phyloP scores from a whole-genome alignment of 352 stramenopile species.

The Thraustotheca clavata region DNA sequence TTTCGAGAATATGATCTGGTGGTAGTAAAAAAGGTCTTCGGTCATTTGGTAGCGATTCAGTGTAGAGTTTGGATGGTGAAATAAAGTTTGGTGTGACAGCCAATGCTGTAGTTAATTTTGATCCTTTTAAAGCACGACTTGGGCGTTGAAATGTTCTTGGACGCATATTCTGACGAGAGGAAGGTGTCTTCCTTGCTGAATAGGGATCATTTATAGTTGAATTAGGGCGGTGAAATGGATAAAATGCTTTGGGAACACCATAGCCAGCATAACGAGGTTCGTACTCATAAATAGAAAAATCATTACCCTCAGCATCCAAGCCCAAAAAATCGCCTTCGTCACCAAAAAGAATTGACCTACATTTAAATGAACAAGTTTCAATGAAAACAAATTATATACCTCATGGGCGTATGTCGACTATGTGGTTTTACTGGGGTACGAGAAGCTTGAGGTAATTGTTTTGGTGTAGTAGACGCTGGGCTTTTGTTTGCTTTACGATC shows the following conservation, averaged over 20 bases:
- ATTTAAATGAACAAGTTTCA: not conserved
- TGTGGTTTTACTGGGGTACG: not conserved
- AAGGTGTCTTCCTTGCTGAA: not conserved
- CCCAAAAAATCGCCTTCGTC: conserved; percentile 14
- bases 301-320: not conserved
- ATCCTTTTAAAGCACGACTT: conserved; percentile 7
- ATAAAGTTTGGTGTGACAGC: conserved; percentile 13
- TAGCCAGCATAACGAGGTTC: conserved; percentile 12
- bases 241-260: conserved; percentile 11
- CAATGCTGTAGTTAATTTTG: conserved; percentile 1
- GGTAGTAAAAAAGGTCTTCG: conserved; percentile 32
- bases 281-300: conserved; percentile 15
- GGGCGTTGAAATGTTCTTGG: not conserved
- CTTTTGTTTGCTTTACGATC: not conserved
- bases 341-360: conserved; percentile 18
- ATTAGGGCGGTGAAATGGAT: conserved; percentile 11
- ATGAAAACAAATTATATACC: not conserved
- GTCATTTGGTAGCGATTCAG: not conserved
- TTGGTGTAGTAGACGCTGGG: not conserved
- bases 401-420: not conserved
- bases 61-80: conserved; percentile 11
- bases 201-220: too few relatives aligned
- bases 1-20: conserved; percentile 59
- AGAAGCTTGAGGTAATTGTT: not conserved
- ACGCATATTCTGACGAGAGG: not conserved